phyloP scores from a whole-genome alignment of 257 asterid genomes.

The Plantago major region DNA sequence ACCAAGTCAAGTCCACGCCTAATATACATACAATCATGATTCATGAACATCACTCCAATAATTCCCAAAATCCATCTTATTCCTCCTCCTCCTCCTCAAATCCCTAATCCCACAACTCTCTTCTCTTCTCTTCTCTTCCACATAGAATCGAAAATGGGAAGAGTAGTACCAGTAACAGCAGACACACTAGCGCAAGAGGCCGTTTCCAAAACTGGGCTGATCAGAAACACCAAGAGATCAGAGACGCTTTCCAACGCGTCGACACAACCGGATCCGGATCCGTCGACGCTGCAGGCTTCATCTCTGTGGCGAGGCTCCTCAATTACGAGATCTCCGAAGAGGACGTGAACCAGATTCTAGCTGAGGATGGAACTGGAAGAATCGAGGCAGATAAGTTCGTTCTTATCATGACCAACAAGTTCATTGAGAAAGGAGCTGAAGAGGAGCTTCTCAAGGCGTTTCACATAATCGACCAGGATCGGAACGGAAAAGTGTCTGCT shows the following conservation, averaged over 20 bases:
- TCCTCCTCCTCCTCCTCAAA: no score
- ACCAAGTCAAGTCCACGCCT: no score
- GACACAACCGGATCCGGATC: background rate
- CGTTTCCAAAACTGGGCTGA: background rate
- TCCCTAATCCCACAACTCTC: no score
- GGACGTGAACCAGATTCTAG: background rate
- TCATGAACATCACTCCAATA: no score
- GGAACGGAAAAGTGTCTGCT: conserved; percentile 78
- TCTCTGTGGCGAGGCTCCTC: background rate
- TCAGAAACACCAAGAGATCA: background rate
- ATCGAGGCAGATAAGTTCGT: conserved; percentile 79
- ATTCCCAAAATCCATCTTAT: no score
- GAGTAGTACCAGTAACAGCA: background rate
- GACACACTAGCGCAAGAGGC: background rate
- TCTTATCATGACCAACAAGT: conserved; percentile 89
- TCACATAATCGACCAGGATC: conserved; percentile 78
- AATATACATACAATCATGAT: no score
- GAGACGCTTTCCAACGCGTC: background rate
- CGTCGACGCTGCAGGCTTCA: background rate
- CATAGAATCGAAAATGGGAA: background rate
- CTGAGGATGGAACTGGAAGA: conserved; percentile 78
- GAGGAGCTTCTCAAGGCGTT: conserved; percentile 89
- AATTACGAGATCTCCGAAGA: background rate
- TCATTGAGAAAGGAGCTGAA: conserved; percentile 85
- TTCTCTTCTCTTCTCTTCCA: no score